These are phyloP conservation scores for Neophaeococcomyces mojaviensis DNA, from an alignment of 2,329 filamentous ascomycete species.

Conservation along the genomic window DNA sequence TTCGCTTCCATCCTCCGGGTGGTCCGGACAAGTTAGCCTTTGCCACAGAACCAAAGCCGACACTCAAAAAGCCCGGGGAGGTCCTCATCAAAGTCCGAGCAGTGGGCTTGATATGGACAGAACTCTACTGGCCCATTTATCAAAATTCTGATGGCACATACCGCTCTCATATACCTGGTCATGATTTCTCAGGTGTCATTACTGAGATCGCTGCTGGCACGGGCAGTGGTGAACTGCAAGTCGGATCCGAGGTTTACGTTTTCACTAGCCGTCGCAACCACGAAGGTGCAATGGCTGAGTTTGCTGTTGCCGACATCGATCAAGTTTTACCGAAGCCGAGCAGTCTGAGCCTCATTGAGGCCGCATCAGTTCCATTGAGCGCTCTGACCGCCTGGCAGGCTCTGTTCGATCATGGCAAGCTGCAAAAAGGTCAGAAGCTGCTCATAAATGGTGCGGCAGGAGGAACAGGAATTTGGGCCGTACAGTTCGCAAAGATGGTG, in stretches of 20 bases:
- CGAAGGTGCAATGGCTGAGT: conserved; percentile 25
- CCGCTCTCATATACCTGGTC: background rate
- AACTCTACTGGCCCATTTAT: background rate
- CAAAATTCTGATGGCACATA: background rate
- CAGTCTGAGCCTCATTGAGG: conserved; percentile 19
- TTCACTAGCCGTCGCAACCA: conserved; percentile 21
- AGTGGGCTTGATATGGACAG: background rate
- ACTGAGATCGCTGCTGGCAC: background rate
- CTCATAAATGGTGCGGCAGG: conserved; percentile 40
- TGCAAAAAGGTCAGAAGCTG: conserved; percentile 16
- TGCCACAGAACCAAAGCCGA: background rate
- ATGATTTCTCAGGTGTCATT: background rate
- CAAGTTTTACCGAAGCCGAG: conserved; percentile 24
- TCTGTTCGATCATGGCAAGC: conserved; percentile 21
- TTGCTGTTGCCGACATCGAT: conserved; percentile 19
- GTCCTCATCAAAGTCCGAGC: background rate
- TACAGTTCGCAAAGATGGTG: conserved; percentile 34
- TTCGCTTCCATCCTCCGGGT: background rate
- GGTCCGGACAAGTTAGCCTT: background rate
- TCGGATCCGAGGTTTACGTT: conserved; percentile 27
- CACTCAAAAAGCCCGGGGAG: background rate
- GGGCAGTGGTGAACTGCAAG: background rate
- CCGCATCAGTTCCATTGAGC: conserved; percentile 26
- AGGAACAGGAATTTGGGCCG: conserved; percentile 38
- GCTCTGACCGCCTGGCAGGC: conserved; percentile 28